Evolutionary conservation across 139 green algal species (phyloP).

Genomic region (Asterochloris erici): DNA sequence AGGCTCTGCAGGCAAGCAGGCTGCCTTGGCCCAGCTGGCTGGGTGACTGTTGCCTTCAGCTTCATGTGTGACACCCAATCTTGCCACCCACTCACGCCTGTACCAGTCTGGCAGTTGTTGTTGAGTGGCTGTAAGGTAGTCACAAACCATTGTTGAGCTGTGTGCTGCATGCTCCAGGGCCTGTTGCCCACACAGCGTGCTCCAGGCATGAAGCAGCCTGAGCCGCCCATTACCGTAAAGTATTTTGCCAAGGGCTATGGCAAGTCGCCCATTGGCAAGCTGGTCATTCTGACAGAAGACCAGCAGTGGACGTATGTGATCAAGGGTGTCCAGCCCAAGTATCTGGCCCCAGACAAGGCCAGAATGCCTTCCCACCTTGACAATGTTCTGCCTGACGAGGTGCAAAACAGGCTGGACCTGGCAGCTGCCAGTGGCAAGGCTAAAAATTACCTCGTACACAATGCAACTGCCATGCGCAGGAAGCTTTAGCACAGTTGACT

Average conservation of each 20-base stretch:
- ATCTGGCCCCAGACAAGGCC: slow-evolving; percentile 11
- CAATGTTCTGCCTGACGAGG: not conserved
- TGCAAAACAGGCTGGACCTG: no score
- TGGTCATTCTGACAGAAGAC: slow-evolving; percentile 21
- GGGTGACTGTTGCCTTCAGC: no score
- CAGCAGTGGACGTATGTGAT: slow-evolving; percentile 13
- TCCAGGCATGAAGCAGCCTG: not conserved
- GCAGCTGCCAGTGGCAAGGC: no score
- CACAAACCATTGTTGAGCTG: not conserved
- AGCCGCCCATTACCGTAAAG: slow-evolving; percentile 10
- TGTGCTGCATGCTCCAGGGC: not conserved
- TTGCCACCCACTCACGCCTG: no score
- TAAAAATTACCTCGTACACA: no score
- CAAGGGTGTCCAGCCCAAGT: slow-evolving; percentile 6
- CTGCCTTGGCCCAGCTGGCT: no score
- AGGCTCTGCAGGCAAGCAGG: no score
- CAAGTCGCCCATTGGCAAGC: slow-evolving; percentile 18
- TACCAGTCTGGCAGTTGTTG: no score
- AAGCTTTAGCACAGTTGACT: no score
- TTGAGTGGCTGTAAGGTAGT: not conserved
- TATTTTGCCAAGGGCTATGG: slow-evolving; percentile 16
- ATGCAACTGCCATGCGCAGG: no score
- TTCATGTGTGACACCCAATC: no score
- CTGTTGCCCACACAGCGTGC: not conserved
- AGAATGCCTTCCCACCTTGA: slow-evolving; percentile 8